These are phyloP conservation scores for Dactylellina leptospora DNA, from an alignment of 2,329 filamentous ascomycete species.

Conservation along the genomic window DNA sequence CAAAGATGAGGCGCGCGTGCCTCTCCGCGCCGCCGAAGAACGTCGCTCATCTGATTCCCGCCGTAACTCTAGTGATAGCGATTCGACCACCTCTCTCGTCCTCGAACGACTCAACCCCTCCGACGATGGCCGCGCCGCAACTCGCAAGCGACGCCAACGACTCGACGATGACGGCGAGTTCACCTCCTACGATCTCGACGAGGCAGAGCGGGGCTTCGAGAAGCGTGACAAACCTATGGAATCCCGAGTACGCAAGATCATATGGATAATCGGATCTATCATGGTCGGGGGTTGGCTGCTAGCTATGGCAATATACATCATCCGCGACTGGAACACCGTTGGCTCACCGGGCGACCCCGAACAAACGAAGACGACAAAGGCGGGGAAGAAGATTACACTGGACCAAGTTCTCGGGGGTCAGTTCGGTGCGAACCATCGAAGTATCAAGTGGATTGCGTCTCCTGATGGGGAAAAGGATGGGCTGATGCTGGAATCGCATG, in stretches of 20 bases:
- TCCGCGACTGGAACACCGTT: conserved; percentile 71
- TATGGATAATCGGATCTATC: conserved; percentile 70
- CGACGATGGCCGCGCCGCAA: conserved; percentile 55
- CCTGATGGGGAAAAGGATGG: conserved; percentile 80
- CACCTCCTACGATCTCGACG: conserved; percentile 66
- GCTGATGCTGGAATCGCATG: conserved; percentile 77
- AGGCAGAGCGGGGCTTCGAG: conserved; percentile 59
- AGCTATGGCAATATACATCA: conserved; percentile 73
- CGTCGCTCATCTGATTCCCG: conserved; percentile 56
- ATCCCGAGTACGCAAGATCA: conserved; percentile 69
- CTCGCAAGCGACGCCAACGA: conserved; percentile 62
- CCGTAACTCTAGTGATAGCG: conserved; percentile 73
- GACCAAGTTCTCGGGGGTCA: conserved; percentile 73
- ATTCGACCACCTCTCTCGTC: conserved; percentile 83
- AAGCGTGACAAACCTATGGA: conserved; percentile 69
- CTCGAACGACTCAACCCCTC: conserved; percentile 76
- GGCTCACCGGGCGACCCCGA: conserved; percentile 73
- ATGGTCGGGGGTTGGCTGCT: conserved; percentile 74
- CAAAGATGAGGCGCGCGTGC: conserved; percentile 52
- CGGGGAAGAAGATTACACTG: conserved; percentile 75
- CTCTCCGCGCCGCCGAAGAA: conserved; percentile 29
- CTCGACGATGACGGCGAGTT: conserved; percentile 59
- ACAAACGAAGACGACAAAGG: conserved; percentile 63
- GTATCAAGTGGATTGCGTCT: conserved; percentile 79
- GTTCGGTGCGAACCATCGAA: conserved; percentile 72